Conservation (phyloP, 768 basidiomycete species). For the Russula earlei region DNA sequence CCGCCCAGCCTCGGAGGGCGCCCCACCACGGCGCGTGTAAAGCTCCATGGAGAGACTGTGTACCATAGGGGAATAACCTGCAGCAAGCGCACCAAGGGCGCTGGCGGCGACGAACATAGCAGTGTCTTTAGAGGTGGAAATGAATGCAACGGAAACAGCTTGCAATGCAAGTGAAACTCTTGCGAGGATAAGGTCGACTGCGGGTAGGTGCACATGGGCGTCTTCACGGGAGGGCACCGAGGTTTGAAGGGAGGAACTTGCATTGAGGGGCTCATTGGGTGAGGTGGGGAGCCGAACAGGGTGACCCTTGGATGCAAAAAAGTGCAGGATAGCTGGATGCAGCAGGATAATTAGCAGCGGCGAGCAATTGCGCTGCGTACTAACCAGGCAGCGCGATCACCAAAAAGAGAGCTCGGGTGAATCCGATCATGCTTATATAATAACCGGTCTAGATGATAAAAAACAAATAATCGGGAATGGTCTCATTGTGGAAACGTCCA, state of each 20-base stretch:
- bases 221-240: constrained; percentile 4
- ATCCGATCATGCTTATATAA: constrained; percentile 2
- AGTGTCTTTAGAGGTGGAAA: constrained; percentile 37
- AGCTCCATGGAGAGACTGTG: constrained; percentile 67
- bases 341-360: not conserved
- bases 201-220: constrained; percentile 24
- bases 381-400: constrained; percentile 5
- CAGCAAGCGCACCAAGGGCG: constrained; percentile 45
- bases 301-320: constrained; percentile 37
- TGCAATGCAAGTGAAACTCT: constrained; percentile 41
- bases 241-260: not conserved
- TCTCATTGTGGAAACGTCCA: not conserved
- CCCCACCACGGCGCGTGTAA: constrained; percentile 42
- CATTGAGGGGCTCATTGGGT: constrained; percentile 22
- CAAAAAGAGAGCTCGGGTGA: constrained; percentile 7
- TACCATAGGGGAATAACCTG: constrained; percentile 54
- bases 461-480: not conserved
- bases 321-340: constrained; percentile 43
- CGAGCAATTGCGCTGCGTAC: not conserved
- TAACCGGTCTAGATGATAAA: constrained; percentile 1
- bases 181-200: constrained; percentile 64
- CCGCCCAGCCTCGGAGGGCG: constrained; percentile 47
- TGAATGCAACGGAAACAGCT: constrained; percentile 33
- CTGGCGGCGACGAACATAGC: constrained; percentile 42
- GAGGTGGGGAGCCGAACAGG: constrained; percentile 23